These are phyloP conservation scores for Fomitopsis serialis DNA, from an alignment of 768 basidiomycete species.

Conservation along the genomic window DNA sequence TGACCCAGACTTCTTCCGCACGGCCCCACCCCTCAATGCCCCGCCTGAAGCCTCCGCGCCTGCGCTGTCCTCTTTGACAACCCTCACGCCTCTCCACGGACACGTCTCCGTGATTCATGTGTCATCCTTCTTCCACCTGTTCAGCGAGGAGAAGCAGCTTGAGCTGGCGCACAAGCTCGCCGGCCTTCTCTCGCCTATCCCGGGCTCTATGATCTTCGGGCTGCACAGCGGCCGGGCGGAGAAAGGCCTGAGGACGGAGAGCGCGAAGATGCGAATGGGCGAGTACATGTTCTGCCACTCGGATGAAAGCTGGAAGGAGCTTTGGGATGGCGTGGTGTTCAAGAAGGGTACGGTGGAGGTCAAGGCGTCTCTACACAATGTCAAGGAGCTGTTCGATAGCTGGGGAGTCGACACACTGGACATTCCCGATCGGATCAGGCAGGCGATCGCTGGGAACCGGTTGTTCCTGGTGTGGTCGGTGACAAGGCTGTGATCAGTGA, in stretches of 20 bases:
- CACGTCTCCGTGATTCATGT: slow-evolving; percentile 35
- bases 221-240: slow-evolving; percentile 30
- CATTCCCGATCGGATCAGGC: background rate
- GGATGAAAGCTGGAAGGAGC: slow-evolving; percentile 28
- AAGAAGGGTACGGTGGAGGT: slow-evolving; percentile 27
- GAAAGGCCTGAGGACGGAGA: slow-evolving; percentile 19
- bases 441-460: background rate
- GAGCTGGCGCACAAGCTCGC: slow-evolving; percentile 38
- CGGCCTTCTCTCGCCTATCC: slow-evolving; percentile 34
- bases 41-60: slow-evolving; percentile 11
- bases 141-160: slow-evolving; percentile 34
- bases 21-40: slow-evolving; percentile 17
- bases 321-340: slow-evolving; percentile 35
- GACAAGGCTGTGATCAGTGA: slow-evolving; percentile 1
- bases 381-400: background rate
- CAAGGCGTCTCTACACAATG: slow-evolving; percentile 11
- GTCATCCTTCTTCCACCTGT: slow-evolving; percentile 42
- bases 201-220: slow-evolving; percentile 45
- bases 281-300: slow-evolving; percentile 27
- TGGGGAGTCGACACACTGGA: background rate
- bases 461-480: slow-evolving; percentile 8
- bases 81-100: slow-evolving; percentile 29
- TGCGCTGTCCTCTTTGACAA: slow-evolving; percentile 26
- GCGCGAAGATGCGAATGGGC: background rate
- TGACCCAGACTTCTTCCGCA: slow-evolving; percentile 34